Percentiles rank a stretch among this genome's conserved stretches.
phyloP scores from a whole-genome alignment of 2,329 filamentous ascomycete genomes.

The Neopestalotiopsis sp. region DNA sequence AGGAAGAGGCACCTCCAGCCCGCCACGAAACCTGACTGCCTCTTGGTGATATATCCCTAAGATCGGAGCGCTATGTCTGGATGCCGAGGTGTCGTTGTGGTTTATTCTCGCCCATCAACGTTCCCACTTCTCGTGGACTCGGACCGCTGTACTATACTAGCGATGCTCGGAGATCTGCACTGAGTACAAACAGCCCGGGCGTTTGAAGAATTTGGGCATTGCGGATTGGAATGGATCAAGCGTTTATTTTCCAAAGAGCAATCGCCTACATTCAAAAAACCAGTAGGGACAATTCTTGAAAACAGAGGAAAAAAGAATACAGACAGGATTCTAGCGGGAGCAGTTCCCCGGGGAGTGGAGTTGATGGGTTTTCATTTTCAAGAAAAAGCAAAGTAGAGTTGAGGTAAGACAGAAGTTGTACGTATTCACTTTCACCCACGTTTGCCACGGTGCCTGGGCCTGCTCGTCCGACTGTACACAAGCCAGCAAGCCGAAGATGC shows the following conservation, averaged over 20 bases:
- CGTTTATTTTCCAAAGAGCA: neutral
- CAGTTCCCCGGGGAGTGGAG: neutral
- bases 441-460: neutral
- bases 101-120: neutral
- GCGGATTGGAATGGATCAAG: neutral
- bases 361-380: neutral
- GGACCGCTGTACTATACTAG: neutral
- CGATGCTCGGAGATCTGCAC: neutral
- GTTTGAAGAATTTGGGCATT: neutral
- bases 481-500: neutral
- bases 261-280: neutral
- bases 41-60: neutral
- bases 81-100: neutral
- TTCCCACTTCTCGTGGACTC: neutral
- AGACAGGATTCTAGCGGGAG: neutral
- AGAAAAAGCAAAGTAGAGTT: constrained; percentile 3
- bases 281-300: neutral
- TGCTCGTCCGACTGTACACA: neutral
- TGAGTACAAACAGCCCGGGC: neutral
- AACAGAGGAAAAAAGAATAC: neutral
- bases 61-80: neutral
- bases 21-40: neutral
- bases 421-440: neutral
- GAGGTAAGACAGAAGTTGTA: neutral
- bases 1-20: neutral